These are phyloP conservation scores for Dioscorea alata DNA, from an alignment of 106 monocot genomes.

Conservation along the genomic window DNA sequence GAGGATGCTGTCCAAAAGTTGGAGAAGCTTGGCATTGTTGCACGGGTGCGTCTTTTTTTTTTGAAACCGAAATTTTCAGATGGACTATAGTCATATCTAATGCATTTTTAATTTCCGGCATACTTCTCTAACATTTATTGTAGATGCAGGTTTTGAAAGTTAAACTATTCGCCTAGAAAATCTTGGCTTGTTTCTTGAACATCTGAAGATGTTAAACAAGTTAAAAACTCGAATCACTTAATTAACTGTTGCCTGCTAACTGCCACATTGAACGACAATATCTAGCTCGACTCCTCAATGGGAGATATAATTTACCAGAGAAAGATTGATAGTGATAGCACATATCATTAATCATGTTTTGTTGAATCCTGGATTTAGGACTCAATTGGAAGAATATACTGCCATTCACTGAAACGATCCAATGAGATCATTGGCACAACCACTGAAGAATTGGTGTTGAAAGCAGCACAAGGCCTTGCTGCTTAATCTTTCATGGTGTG, in stretches of 20 bases:
- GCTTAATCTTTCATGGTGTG: conserved; percentile 1
- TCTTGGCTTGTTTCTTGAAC: background rate
- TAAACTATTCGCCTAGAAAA: background rate
- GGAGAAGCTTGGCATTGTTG: conserved; percentile 88
- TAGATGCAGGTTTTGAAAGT: background rate
- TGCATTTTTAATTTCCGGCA: background rate
- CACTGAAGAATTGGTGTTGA: conserved; percentile 77
- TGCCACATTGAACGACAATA: background rate
- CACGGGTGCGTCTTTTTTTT: conserved; percentile 44
- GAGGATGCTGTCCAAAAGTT: conserved; percentile 86
- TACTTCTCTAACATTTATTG: background rate
- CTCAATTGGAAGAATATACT: conserved; percentile 61
- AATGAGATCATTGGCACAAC: conserved; percentile 89
- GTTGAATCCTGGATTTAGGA: conserved; percentile 28
- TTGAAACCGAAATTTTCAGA: background rate
- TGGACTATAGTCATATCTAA: background rate
- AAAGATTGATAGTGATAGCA: background rate
- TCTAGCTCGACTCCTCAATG: background rate
- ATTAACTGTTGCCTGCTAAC: background rate
- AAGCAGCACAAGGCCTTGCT: conserved; percentile 35
- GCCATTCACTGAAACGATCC: conserved; percentile 59
- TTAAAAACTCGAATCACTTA: background rate
- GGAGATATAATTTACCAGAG: background rate
- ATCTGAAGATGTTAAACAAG: background rate
- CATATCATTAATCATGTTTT: background rate